Evolutionary conservation across 768 basidiomycete genomes (phyloP), one percentile per base, ranked within the genome.

Genomic region (Inosperma sp.): DNA sequence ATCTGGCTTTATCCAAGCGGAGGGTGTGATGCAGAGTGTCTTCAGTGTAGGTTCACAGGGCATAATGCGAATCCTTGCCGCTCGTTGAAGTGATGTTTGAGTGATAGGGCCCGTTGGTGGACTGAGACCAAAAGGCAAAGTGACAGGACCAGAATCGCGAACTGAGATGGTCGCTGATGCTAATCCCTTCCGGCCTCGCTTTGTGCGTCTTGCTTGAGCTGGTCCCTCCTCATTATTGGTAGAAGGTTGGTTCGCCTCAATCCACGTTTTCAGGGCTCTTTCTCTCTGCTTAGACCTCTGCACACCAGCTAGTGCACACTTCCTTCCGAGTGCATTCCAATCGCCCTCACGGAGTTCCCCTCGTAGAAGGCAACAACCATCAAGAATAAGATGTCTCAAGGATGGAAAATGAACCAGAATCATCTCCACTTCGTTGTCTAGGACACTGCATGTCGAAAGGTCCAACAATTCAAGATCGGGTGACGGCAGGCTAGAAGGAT

Each of bases 341-440:
- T 83, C 73, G 26, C 77, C 76, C 13, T 72, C 70, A 13, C 76
- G 75, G n/a, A 72, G 71, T 3, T 81, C 79, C 2, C 71, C 77
- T 5, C 79, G 73, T 43, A 83, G 68, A 9, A 83, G 60, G 3
- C 72, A 65, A 59, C 87, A 88, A 5, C 71, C 75, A 58, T 95
- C 92, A 16, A 92, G 61, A 17, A 93, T 70, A 34, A 96, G 68
- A 59, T 88, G 81, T 52, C 74, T 68, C 10, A 95, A 65, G 1
- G 59, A 60, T 0, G 68, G 61, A 56, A 86, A 79, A 6, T 71
- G 74, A 4, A 70, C 66, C 1, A 86, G 62, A 7, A 90, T 60
- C 14, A 66, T 68, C 48, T 82, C 80, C 31, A 88, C 60, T 39
- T 86, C 81, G 0, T 62, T 49, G 46, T 77, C 74, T 29, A 72